phyloP scores from a whole-genome alignment of 306 rosid species.

The Morella rubra region DNA sequence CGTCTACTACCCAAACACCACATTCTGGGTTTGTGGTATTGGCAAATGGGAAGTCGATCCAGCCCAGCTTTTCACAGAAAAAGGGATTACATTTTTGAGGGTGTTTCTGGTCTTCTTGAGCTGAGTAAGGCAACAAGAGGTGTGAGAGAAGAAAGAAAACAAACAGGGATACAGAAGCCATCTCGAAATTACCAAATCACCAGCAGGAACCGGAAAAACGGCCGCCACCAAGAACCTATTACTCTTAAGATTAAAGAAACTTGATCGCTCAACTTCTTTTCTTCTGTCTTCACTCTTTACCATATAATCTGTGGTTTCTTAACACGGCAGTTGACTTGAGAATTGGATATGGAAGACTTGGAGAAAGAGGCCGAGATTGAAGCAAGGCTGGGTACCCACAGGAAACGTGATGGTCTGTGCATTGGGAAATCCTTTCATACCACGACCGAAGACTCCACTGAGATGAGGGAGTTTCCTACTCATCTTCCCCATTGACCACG shows the following conservation, averaged over 20 bases:
- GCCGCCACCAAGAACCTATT: no score
- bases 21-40: not conserved
- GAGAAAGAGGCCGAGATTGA: not conserved
- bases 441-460: not conserved
- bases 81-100: not conserved
- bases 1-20: no score
- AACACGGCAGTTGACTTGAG: not conserved
- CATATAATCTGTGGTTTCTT: not conserved
- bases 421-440: not conserved
- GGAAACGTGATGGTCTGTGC: not conserved
- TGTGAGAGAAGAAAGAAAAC: not conserved
- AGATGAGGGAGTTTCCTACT: slow-evolving; percentile 14
- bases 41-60: slow-evolving; percentile 3
- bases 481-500: slow-evolving; percentile 22
- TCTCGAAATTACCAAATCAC: not conserved
- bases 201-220: not conserved
- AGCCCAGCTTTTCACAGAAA: slow-evolving; percentile 6
- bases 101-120: not conserved
- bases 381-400: not conserved
- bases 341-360: slow-evolving; percentile 1
- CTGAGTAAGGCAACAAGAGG: slow-evolving; percentile 3
- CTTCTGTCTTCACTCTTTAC: not conserved
- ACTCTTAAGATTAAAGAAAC: no score
- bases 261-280: not conserved
- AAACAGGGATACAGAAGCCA: not conserved